Base-by-base conservation (phyloP, 768 basidiomycete genomes). In the Nidula microcarpa region DNA sequence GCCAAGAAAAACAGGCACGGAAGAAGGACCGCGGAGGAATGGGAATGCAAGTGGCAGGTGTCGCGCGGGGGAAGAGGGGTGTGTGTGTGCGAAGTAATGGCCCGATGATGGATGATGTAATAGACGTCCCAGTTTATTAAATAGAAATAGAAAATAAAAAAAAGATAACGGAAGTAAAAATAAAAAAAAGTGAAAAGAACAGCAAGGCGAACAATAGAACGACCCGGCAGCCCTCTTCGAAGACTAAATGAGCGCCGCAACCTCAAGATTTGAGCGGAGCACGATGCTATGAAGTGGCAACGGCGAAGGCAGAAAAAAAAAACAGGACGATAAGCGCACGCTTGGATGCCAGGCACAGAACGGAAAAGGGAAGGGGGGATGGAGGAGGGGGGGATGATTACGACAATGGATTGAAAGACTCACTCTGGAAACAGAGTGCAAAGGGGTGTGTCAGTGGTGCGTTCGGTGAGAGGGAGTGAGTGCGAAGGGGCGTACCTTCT, bases 401-500 rank as follows among this genome's bases (percentile, higher is more conserved):
- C 62, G 57, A 62, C 61, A 50, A 61, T 61, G 50, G 55, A 57
- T 63, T 50, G 43, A 44, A 57, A 61, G 33, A 87, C 86, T 89
- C 78, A 90, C 87, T 88, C 87, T 89, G 60, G 41, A 58, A 58
- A 52, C 53, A 32, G 57, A 53, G 44, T 18, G 43, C 16, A 39
- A 14, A n/a, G 61, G 62, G 55, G 54, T 56, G 57, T 10, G 14
- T n/a, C 45, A 45, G 55, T 33, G 37, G 7, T 36, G 47, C 52
- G 55, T 33, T 41, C 39, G 16, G 11, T 41, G 13, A 32, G 43
- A 47, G 39, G 23, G 9, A 45, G 17, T 47, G 34, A n/a, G 50
- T 43, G 23, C n/a, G 23, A 48, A 37, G 11, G 6, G 16, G 76
- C 84, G 60, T 57, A 91, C 91, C 92, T 94, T 94, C 90, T 49